Conservation (phyloP, 192 early-diverging fungal genomes). For the Coemansia sp. region DNA sequence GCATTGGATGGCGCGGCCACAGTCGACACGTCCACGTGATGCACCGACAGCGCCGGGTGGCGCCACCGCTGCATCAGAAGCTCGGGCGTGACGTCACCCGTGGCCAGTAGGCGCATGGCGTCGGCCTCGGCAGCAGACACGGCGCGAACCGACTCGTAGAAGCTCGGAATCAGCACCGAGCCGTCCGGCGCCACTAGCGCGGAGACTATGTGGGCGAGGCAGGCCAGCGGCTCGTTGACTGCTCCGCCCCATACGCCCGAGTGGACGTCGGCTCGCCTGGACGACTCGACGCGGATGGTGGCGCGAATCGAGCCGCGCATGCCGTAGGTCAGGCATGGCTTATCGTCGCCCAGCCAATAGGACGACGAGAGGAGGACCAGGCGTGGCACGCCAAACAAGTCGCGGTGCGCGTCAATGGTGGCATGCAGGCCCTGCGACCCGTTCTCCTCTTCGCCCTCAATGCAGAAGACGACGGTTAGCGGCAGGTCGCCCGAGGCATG, state of each 20-base stretch:
- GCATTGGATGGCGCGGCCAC: constrained; percentile 58
- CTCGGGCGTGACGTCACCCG: too few species aligned
- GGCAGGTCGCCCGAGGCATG: constrained; percentile 56
- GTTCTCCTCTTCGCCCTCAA: constrained; percentile 79
- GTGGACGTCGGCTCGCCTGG: constrained; percentile 62
- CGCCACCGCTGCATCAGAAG: constrained; percentile 77
- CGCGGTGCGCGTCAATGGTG: constrained; percentile 52
- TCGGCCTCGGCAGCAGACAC: constrained; percentile 55
- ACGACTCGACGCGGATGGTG: constrained; percentile 51
- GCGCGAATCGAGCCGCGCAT: constrained; percentile 73
- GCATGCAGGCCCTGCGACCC: constrained; percentile 68
- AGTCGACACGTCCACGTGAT: constrained; percentile 71
- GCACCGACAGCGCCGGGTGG: constrained; percentile 68
- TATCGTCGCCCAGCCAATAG: constrained; percentile 76
- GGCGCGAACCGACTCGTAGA: constrained; percentile 63
- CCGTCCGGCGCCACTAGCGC: constrained; percentile 57
- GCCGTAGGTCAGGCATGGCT: constrained; percentile 76
- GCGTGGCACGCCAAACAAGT: constrained; percentile 24
- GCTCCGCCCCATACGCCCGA: constrained; percentile 75
- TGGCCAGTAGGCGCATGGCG: constrained; percentile 51
- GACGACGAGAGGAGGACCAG: constrained; percentile 60
- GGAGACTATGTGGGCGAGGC: constrained; percentile 62
- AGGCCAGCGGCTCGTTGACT: constrained; percentile 66
- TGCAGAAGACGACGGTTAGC: constrained; percentile 68
- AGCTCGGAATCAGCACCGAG: constrained; percentile 63